Base-by-base conservation (phyloP, 306 rosid genomes). In the Begonia fuchsioides region DNA sequence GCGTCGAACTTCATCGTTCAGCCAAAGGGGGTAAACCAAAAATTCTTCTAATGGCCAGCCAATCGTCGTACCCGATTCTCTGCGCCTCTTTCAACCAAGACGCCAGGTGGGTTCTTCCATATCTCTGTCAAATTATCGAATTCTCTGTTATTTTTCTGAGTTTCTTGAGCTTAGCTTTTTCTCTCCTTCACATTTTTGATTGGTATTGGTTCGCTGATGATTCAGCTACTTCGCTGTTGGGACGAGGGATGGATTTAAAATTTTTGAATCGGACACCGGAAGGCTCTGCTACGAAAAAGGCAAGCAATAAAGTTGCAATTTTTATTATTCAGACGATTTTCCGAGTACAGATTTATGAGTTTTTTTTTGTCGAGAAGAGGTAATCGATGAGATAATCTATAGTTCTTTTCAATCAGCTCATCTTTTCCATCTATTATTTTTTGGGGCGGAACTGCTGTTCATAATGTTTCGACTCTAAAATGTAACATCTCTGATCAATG, bases 51-150 rank as follows among this genome's bases (percentile, higher is more conserved):
- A 83, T 83, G 94, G 88, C 86, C 6, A 62, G 63, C 5, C 74
- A 87, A 32, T 76, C 93, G 6, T 15, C 81, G 18, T 57, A 55
- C 38, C 83, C 90, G 15, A 55, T 88, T 46, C 81, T 78, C 0
- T 88, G 86, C 70, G 90, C 95, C 55, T 88, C 97, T 57, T 88
- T 88, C 74, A 88, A 88, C 58, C 97, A 88, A 64, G 97, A 88
- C 60, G 38, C 75, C 43, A 88, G 93, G 96, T 83, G 12, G 15
- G 12, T 8, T 6, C 14, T 14, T 15, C 12, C 9, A 16, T 6
- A 46, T 20, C 9, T 13, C 40, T 32, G 38, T 18, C 38, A 16
- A 39, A 2, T 13, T 17, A 41, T 41, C 45, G 5, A 41, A 41
- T 41, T 41, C 45, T 11, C 13, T 41, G 45, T 41, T 41, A 5